Evolutionary conservation across 2,329 filamentous ascomycete species (phyloP).

Genomic region (Fusarium paranaense): DNA sequence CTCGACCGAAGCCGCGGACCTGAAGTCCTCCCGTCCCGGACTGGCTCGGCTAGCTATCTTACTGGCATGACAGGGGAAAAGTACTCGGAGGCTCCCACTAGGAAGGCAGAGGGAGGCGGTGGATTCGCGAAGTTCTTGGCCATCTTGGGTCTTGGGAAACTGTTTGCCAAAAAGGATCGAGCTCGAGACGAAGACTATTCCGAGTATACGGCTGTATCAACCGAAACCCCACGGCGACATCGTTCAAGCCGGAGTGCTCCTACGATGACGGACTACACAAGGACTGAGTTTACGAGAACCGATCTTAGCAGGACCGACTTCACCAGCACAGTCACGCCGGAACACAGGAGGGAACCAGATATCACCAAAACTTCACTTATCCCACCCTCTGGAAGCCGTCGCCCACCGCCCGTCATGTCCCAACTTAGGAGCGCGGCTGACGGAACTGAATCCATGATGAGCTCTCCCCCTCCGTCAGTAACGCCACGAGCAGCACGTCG

Average conservation of each 20-base stretch:
- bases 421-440: constrained; percentile 61
- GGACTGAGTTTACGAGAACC: constrained; percentile 49
- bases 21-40: constrained; percentile 65
- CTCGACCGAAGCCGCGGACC: constrained; percentile 54
- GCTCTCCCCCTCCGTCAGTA: constrained; percentile 53
- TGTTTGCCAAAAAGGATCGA: constrained; percentile 65
- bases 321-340: constrained; percentile 46
- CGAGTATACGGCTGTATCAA: constrained; percentile 72
- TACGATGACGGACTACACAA: constrained; percentile 55
- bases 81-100: constrained; percentile 62
- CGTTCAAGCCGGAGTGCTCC: constrained; percentile 52
- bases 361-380: constrained; percentile 56
- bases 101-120: constrained; percentile 52
- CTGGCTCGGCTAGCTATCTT: constrained; percentile 68
- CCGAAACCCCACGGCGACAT: constrained; percentile 67
- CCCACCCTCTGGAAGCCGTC: constrained; percentile 59
- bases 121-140: constrained; percentile 72
- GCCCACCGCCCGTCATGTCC: constrained; percentile 51
- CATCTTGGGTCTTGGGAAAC: constrained; percentile 68
- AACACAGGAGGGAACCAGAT: constrained; percentile 42
- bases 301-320: constrained; percentile 52
- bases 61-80: constrained; percentile 66
- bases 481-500: constrained; percentile 63
- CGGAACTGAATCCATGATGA: constrained; percentile 52
- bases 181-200: constrained; percentile 71